Evolutionary conservation across 176 grass and related monocot genomes (phyloP), one percentile per base, ranked within the genome.

Genomic region (Panicum miliaceum): DNA sequence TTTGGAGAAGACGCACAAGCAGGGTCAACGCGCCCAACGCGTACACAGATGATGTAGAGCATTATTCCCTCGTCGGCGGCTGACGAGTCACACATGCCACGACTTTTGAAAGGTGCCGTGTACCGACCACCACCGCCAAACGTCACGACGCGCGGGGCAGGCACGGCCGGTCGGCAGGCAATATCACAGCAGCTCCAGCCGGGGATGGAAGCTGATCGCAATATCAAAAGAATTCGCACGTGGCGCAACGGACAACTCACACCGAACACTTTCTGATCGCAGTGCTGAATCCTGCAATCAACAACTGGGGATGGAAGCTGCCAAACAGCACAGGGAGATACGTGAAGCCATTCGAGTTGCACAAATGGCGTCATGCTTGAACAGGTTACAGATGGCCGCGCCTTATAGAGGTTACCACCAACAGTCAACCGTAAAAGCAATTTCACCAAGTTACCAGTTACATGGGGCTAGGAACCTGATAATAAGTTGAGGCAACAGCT

Each of bases 41-140:
- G 85, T 45, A 47, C 23, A 27, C 62, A 1, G 7, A 3, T 4
- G 4, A 6, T 4, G 26, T 20, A 22, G 10, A 73, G 40, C 8
- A 45, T 47, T 37, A 23, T 83, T 70, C 20, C 26, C 27, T 25
- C 25, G 1, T 4, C 12, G 22, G 9, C 53, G 9, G 54, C n/a
- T 43, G 69, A 36, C 42, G 51, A 19, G 35, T 14, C 57, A 83
- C 34, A 72, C 22, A 38, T 8, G 71, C 68, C 54, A 41, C 10
- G 25, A 84, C 18, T 36, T 84, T 59, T 47, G 78, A 73, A 82
- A 65, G 71, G 56, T 73, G 65, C 58, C 66, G 38, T 59, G 73
- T 37, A 66, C 78, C 66, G 38, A 86, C 51, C 79, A 12, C 79
- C 62, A 87, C 48, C 58, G 58, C 59, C 48, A 43, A 61, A 53